These are phyloP conservation scores for Xylariaceae sp. DNA, from an alignment of 2,329 filamentous ascomycete species.

Conservation along the genomic window DNA sequence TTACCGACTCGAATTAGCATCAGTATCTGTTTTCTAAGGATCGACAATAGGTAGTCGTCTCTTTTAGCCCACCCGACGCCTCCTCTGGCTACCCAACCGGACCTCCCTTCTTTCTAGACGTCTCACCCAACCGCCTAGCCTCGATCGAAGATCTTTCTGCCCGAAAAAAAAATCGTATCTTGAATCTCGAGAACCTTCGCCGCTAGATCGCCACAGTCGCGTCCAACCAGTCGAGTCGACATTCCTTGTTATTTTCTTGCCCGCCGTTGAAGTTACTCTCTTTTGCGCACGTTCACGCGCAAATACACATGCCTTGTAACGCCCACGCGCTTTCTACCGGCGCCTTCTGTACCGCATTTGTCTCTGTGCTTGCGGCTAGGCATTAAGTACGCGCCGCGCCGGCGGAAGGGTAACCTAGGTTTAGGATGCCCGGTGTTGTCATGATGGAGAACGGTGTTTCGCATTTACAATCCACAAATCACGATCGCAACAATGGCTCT, in stretches of 20 bases:
- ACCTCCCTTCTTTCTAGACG: neutral
- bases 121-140: neutral
- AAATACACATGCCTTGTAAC: slow-evolving; percentile 19
- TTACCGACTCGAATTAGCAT: slow-evolving; percentile 10
- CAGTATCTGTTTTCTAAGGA: neutral
- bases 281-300: slow-evolving; percentile 10
- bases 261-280: neutral
- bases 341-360: slow-evolving; percentile 6
- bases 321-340: slow-evolving; percentile 4
- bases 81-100: neutral
- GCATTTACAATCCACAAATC: slow-evolving; percentile 49
- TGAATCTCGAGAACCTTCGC: neutral
- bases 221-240: neutral
- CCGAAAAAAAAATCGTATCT: neutral
- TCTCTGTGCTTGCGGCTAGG: slow-evolving; percentile 8
- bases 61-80: slow-evolving; percentile 1
- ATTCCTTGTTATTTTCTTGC: neutral
- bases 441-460: slow-evolving; percentile 51
- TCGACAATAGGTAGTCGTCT: slow-evolving; percentile 3
- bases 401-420: slow-evolving; percentile 32
- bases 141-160: neutral
- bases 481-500: slow-evolving; percentile 48
- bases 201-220: neutral
- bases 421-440: slow-evolving; percentile 47
- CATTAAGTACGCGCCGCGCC: slow-evolving; percentile 25